Conservation (phyloP, 352 stramenopile species). For the Phytopythium boreale region DNA sequence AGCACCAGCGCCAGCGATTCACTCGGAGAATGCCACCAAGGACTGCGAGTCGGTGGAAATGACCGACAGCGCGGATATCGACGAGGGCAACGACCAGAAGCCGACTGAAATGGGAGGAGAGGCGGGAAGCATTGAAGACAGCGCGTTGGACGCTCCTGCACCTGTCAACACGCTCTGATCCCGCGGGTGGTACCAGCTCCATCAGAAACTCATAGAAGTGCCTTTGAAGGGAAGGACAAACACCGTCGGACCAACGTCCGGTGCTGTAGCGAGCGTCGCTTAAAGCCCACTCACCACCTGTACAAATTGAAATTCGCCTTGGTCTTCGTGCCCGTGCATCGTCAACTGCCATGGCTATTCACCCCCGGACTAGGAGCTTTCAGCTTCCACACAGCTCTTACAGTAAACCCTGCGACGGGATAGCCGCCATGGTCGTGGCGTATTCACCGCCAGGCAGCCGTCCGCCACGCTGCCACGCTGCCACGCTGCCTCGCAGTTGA, state of each 20-base stretch:
- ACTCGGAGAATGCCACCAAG: no score
- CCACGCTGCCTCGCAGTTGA: background rate
- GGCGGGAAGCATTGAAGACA: background rate
- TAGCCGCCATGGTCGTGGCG: no score
- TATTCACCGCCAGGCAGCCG: no score
- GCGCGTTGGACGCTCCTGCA: background rate
- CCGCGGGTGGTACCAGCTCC: no score
- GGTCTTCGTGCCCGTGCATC: background rate
- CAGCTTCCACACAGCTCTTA: background rate
- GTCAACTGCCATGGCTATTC: background rate
- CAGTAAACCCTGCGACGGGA: no score
- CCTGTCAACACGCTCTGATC: background rate
- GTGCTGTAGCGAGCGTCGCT: background rate
- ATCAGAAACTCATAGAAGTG: background rate
- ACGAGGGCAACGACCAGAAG: background rate
- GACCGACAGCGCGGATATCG: background rate
- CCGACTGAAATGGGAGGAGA: background rate
- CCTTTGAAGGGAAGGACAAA: background rate
- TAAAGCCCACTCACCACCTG: background rate
- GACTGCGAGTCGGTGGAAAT: background rate
- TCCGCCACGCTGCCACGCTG: no score
- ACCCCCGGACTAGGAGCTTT: no score
- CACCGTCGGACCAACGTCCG: background rate
- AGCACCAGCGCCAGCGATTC: background rate
- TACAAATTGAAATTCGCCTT: slow-evolving; percentile 2